These are phyloP conservation scores for Cornus florida DNA, from an alignment of 148 eudicot species.

Conservation along the genomic window DNA sequence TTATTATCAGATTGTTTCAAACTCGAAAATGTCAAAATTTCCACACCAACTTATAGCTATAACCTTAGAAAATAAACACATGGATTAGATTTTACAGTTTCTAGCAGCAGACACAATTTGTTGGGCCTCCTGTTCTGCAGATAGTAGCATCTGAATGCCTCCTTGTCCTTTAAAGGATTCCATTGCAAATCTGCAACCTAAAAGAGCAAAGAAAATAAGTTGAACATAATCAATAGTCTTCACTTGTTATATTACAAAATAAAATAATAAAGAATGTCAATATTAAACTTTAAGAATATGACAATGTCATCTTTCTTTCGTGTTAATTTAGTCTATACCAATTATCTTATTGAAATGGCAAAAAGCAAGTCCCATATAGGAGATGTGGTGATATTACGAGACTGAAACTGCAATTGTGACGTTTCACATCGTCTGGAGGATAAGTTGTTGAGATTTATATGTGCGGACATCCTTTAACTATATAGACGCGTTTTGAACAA, in stretches of 20 bases:
- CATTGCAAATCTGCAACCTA: conserved; percentile 33
- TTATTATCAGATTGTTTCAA: too few species aligned
- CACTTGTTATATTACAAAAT: neutral
- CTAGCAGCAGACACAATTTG: conserved; percentile 51
- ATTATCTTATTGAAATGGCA: neutral
- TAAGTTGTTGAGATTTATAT: too few species aligned
- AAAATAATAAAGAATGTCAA: neutral
- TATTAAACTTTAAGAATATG: too few species aligned
- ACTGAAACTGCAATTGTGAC: neutral
- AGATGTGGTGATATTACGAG: too few species aligned
- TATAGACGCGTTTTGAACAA: too few species aligned
- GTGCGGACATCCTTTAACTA: too few species aligned
- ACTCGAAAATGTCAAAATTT: too few species aligned
- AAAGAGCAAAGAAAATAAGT: neutral
- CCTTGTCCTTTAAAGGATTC: conserved; percentile 58
- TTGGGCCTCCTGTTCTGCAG: conserved; percentile 73
- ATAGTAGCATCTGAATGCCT: conserved; percentile 61
- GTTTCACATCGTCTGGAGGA: too few species aligned
- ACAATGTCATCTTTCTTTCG: neutral
- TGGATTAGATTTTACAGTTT: conserved; percentile 32
- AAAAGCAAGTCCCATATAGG: too few species aligned
- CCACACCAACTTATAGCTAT: neutral
- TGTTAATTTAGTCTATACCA: neutral
- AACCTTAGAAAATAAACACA: neutral
- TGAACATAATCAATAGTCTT: neutral